Base-by-base conservation (phyloP, 352 stramenopile genomes). In the Globisporangium emineosum region DNA sequence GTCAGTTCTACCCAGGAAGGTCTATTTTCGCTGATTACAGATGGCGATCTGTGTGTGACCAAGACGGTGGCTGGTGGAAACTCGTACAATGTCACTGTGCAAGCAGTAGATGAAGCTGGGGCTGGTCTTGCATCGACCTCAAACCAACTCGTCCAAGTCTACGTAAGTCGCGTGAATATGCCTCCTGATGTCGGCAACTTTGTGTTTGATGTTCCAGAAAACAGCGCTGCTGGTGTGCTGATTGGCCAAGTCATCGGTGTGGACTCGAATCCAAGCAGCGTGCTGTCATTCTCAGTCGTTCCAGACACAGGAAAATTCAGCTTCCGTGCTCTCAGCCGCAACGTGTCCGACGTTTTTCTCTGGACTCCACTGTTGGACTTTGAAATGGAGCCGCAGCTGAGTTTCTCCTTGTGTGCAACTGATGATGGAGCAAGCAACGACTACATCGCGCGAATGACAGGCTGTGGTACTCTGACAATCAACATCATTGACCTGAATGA, bases 371-470 rank as follows among this genome's bases (percentile, higher is more conserved):
- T 23, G 4, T 52, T 89, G 15, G 75, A 86, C 52, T 83, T 69
- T 52, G 79, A 86, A 64, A 69, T 51, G 0, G 55, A 75, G 43
- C 57, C 75, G 1, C 30, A 52, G 2, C n/a, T 83, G 12, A 62
- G 17, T 2, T 78, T 79, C 35, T 51, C 70, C 7, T 29, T 89
- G 1, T 89, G 79, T 25, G 75, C 76, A n/a, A 76, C 65, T 0
- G 79, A 89, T 51, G 78, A 88, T 45, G 78, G 78, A 29, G 76
- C 52, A 6, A 63, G 50, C 53, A 83, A 84, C 33, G 54, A 86
- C 60, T 77, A 68, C 40, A 59, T 82, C 35, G 67, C 71, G 6
- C 67, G 67, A 23, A 88, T 88, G 78, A 77, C 64, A n/a, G 71
- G 70, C 8, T 88, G 79, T 27, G 76, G 69, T 23, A 65, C 49